Evolutionary conservation across 2,329 filamentous ascomycete genomes (phyloP).

Genomic region (Rhinocladiella mackenziei): DNA sequence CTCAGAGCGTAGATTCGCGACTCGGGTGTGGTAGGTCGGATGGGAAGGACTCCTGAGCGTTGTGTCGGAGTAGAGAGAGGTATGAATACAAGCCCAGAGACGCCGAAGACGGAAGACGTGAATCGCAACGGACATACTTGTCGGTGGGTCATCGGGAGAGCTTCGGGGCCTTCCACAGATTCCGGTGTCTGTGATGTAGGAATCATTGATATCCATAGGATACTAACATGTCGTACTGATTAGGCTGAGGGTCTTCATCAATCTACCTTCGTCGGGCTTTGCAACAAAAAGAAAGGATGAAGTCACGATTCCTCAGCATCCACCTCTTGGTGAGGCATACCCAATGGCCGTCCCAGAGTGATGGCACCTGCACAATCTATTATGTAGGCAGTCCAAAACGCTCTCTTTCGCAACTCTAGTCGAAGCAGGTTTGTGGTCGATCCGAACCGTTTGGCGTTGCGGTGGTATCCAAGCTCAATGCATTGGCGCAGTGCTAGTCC

Average conservation of each 20-base stretch:
- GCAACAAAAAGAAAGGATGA: not conserved
- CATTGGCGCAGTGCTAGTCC: conserved; percentile 35
- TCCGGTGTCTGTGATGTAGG: conserved; percentile 28
- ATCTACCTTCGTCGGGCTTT: not conserved
- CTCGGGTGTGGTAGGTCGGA: not conserved
- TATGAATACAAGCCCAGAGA: conserved; percentile 18
- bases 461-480: conserved; percentile 36
- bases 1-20: conserved; percentile 1
- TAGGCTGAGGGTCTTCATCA: not conserved
- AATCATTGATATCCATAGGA: conserved; percentile 34
- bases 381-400: conserved; percentile 31
- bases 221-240: conserved; percentile 20
- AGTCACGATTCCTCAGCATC: conserved; percentile 30
- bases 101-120: conserved; percentile 20
- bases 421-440: conserved; percentile 14
- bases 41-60: not conserved
- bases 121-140: conserved; percentile 12
- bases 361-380: conserved; percentile 31
- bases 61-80: conserved; percentile 4
- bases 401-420: conserved; percentile 30
- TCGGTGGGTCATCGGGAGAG: conserved; percentile 8
- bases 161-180: conserved; percentile 25
- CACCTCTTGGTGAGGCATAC: conserved; percentile 31
- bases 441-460: conserved; percentile 19
- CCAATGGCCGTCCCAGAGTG: conserved; percentile 31